These are phyloP conservation scores for Tolypocladium ovalisporum DNA, from an alignment of 2,329 filamentous ascomycete genomes.

Conservation along the genomic window DNA sequence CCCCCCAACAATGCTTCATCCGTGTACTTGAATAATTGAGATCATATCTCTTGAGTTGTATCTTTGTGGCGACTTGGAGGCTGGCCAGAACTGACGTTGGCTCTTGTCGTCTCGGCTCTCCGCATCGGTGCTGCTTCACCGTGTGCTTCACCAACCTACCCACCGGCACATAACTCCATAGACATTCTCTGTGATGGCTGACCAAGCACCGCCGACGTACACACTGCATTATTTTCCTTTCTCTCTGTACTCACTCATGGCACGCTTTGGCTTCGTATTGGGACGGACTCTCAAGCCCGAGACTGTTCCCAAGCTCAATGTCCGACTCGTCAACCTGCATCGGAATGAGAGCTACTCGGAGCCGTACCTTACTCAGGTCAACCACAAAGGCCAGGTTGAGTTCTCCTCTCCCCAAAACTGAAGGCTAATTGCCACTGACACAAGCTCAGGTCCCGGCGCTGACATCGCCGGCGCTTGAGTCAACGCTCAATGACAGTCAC, in stretches of 20 bases:
- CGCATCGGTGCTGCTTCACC: not conserved
- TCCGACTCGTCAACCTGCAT: conserved; percentile 16
- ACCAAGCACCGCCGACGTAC: conserved; percentile 6
- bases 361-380: conserved; percentile 15
- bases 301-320: conserved; percentile 11
- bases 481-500: conserved; percentile 13
- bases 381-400: conserved; percentile 16
- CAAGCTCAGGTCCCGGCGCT: conserved; percentile 13
- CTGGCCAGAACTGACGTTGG: not conserved
- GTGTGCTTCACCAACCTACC: not conserved
- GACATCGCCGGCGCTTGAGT: conserved; percentile 12
- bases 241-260: conserved; percentile 19
- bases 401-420: conserved; percentile 1
- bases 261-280: conserved; percentile 16
- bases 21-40: not conserved
- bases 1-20: not conserved
- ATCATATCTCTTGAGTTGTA: not conserved
- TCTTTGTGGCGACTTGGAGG: not conserved
- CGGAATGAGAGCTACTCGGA: conserved; percentile 16
- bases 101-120: not conserved
- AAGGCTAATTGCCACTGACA: too few relatives aligned
- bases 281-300: conserved; percentile 12
- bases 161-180: not conserved
- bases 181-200: conserved; percentile 2
- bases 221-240: conserved; percentile 19